Base-by-base conservation (phyloP, 1,139 yeast genomes). In the Kodamaea fungicola region DNA sequence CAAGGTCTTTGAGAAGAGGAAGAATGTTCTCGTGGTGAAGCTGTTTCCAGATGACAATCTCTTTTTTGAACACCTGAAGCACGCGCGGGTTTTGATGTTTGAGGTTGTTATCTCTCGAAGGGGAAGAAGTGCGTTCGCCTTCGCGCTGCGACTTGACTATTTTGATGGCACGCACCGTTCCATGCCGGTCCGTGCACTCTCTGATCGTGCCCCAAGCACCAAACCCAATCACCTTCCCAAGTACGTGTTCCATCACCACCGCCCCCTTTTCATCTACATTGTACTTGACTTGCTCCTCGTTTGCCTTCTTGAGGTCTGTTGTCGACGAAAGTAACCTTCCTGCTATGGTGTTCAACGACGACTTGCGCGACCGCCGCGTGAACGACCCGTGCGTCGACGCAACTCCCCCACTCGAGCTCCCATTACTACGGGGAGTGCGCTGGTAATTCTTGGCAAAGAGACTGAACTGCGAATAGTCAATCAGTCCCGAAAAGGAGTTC, bases 191-290 rank as follows among this genome's bases (percentile, higher is more conserved):
- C 32, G 51, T 53, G 44, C 94, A 87, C 55, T 85, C 94, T 42
- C 95, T 67, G n/a, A 90, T 84, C 25, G 84, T 76, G 3, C 96
- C 95, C 84, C 94, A 89, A 0, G 96, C 95, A 7, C 97, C 97
- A 54, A 77, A 78, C 1, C 96, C 96, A 45, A 89, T 81, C n/a
- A 83, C 75, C 47, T 78, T 80, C 0, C 95, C 96, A 30, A 84
- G 54, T 30, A 65, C 74, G 61, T 81, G 78, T 8, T 73, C 77
- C 65, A 82, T 51, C 0, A 83, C 75, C 8, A 69, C 51, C 6
- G 83, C 79, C 0, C 88, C 90, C 42, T 72, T 71, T 44, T 80
- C 85, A 50, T 80, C 84, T 1, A 67, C 67, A 46, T 71, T 67
- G 12, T 44, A 46, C 38, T 69, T 68, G 13, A 55, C 63, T 27